These are phyloP conservation scores for Pelargonium fulgidum DNA, from an alignment of 441 rosid species.

Conservation along the genomic window DNA sequence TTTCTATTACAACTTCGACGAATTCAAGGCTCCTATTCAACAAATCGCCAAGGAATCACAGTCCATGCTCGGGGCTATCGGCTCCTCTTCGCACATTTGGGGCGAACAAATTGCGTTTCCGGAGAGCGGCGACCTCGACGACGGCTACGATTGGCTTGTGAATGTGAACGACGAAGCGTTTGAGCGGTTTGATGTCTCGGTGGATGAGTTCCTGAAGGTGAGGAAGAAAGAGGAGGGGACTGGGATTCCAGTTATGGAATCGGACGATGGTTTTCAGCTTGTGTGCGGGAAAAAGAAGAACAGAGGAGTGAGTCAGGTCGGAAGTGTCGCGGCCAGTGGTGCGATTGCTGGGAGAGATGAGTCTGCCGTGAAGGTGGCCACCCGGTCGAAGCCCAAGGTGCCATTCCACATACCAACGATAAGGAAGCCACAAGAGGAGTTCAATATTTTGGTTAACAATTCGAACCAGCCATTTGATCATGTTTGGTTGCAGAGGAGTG, in stretches of 20 bases:
- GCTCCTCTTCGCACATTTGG: constrained; percentile 34
- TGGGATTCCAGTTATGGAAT: constrained; percentile 25
- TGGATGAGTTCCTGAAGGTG: constrained; percentile 45
- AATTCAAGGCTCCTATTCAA: constrained; percentile 53
- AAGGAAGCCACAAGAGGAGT: constrained; percentile 69
- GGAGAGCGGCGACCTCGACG: constrained; percentile 35
- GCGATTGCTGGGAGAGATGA: constrained; percentile 16
- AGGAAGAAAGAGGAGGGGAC: constrained; percentile 40
- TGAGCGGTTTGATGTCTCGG: constrained; percentile 54
- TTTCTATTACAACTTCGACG: constrained; percentile 66
- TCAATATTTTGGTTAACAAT: constrained; percentile 60
- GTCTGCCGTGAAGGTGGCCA: constrained; percentile 46
- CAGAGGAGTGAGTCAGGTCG: constrained; percentile 20
- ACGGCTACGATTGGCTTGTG: constrained; percentile 65
- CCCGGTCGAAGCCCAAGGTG: constrained; percentile 51
- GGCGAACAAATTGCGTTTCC: constrained; percentile 32
- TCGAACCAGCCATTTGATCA: constrained; percentile 65
- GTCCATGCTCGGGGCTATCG: constrained; percentile 49
- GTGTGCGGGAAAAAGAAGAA: constrained; percentile 64
- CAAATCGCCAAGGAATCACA: constrained; percentile 41
- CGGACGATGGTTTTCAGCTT: constrained; percentile 56
- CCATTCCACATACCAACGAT: constrained; percentile 66
- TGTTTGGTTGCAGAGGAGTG: constrained; percentile 67
- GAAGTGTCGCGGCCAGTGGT: constrained; percentile 8
- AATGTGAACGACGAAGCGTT: constrained; percentile 56